Evolutionary conservation across 768 basidiomycete genomes (phyloP).

Genomic region (Arthromyces matolae): DNA sequence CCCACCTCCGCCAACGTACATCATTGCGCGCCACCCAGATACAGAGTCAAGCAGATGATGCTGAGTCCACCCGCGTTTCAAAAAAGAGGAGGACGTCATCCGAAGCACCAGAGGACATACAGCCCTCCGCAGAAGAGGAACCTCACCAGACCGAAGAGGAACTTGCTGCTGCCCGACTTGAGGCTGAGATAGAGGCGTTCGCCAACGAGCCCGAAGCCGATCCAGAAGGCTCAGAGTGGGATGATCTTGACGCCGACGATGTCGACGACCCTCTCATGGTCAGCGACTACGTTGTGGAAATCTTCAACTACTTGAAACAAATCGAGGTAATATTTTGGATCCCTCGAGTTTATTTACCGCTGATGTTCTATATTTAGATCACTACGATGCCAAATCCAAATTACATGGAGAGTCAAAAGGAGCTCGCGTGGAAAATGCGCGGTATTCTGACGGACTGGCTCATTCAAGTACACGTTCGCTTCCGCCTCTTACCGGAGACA

Average conservation of each 20-base stretch:
- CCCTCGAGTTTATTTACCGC: not conserved
- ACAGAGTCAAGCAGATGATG: slow-evolving; percentile 40
- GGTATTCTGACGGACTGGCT: slow-evolving; percentile 95
- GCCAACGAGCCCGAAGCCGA: slow-evolving; percentile 60
- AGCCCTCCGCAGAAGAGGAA: slow-evolving; percentile 29
- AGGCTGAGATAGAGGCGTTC: slow-evolving; percentile 48
- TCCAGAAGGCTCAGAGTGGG: slow-evolving; percentile 68
- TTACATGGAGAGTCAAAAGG: slow-evolving; percentile 93
- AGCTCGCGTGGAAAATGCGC: slow-evolving; percentile 96
- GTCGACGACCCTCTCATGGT: slow-evolving; percentile 95
- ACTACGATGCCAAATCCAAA: slow-evolving; percentile 86
- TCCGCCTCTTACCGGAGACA: slow-evolving; percentile 90
- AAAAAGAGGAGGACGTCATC: slow-evolving; percentile 77
- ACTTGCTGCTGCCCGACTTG: slow-evolving; percentile 38
- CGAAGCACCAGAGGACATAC: slow-evolving; percentile 53
- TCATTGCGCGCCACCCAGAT: slow-evolving; percentile 22
- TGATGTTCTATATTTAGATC: slow-evolving; percentile 38
- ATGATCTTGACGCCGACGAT: slow-evolving; percentile 91
- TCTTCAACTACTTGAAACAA: slow-evolving; percentile 87
- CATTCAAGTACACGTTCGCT: slow-evolving; percentile 90
- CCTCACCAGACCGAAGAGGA: slow-evolving; percentile 44
- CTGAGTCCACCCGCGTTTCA: slow-evolving; percentile 54
- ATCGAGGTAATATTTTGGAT: slow-evolving; percentile 62
- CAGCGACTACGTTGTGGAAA: slow-evolving; percentile 91
- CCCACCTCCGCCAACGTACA: slow-evolving; percentile 21